Evolutionary conservation across 2,329 filamentous ascomycete species (phyloP), one percentile per base, ranked within the genome.

Genomic region (Lomentospora prolificans): DNA sequence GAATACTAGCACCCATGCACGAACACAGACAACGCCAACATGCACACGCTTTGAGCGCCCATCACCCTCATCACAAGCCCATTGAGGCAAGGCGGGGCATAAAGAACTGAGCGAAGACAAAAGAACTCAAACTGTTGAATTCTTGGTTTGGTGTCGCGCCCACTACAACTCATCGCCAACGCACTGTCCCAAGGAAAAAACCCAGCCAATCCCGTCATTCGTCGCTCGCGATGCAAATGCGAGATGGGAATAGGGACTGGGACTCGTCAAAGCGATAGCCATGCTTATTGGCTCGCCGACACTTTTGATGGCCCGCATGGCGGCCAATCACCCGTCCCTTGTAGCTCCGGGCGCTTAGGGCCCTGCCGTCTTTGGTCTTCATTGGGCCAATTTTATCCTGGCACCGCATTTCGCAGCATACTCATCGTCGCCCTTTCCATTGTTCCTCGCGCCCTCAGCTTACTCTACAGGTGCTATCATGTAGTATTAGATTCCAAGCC

Each of bases 261-360:
- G 36, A 41, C 36, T 41, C 52, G 24, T 46, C 24, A 22, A 30
- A 24, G 28, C 24, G 14, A 17, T n/a, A 4, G 4, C 22, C 14
- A 33, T 9, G n/a, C n/a, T 48, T 17, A 55, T 55, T 55, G 52
- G 52, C 36, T 39, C 12, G n/a, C n/a, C 17, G n/a, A n/a, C 25
- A 44, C 27, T 33, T 27, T 30, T 48, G 17, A 27, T 30, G 48
- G 14, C 53, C 53, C 53, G 28, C 24, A 28, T 30, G 12, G 28
- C 17, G 53, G 53, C 53, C 53, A 55, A 55, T 55, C 53, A 55
- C 53, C 53, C 53, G 41, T 33, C n/a, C 27, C 19, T 50, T n/a
- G 10, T n/a, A 19, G 27, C 19, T 19, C 25, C 27, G 25, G 53
- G 53, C 53, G 53, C 53, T 55, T 55, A 55, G 39, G 50, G 53